phyloP scores from a whole-genome alignment of 2,329 filamentous ascomycete species.

The Colletotrichum horii region DNA sequence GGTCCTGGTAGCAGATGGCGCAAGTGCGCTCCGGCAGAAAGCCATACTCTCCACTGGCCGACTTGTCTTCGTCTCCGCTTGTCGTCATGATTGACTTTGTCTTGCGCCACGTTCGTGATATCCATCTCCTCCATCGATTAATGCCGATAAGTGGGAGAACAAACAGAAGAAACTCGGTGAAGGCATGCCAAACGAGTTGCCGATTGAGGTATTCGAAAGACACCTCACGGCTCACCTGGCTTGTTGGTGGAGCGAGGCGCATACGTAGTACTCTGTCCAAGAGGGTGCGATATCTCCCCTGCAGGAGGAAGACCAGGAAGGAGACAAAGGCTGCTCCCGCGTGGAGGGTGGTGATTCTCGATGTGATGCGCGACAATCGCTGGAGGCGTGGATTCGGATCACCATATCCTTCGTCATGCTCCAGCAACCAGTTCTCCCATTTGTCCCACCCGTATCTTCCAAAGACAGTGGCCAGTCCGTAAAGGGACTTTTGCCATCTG shows the following conservation, averaged over 20 bases:
- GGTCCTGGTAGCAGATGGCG: conserved; percentile 95
- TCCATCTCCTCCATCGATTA: conserved; percentile 88
- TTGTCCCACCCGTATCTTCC: conserved; percentile 90
- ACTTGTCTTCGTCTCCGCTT: conserved; percentile 49
- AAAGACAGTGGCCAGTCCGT: conserved; percentile 84
- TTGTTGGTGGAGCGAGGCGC: conserved; percentile 83
- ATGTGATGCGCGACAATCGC: conserved; percentile 72
- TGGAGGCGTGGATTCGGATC: conserved; percentile 59
- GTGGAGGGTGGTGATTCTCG: conserved; percentile 73
- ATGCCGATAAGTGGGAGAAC: conserved; percentile 96
- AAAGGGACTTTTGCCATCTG: conserved; percentile 81
- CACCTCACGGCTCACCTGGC: conserved; percentile 86
- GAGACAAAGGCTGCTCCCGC: conserved; percentile 82
- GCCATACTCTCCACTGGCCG: conserved; percentile 73
- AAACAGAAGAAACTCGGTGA: conserved; percentile 98
- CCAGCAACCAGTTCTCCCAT: conserved; percentile 86
- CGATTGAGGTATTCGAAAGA: conserved; percentile 98
- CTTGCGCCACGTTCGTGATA: conserved; percentile 85
- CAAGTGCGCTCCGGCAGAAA: conserved; percentile 94
- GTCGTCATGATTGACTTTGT: conserved; percentile 69
- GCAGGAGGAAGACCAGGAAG: conserved; percentile 89
- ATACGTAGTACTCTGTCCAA: conserved; percentile 85
- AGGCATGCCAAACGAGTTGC: conserved; percentile 99
- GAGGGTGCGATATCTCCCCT: conserved; percentile 89
- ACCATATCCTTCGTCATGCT: conserved; percentile 73